These are phyloP conservation scores for Prunus fruticosa DNA, from an alignment of 306 rosid species.

Conservation along the genomic window DNA sequence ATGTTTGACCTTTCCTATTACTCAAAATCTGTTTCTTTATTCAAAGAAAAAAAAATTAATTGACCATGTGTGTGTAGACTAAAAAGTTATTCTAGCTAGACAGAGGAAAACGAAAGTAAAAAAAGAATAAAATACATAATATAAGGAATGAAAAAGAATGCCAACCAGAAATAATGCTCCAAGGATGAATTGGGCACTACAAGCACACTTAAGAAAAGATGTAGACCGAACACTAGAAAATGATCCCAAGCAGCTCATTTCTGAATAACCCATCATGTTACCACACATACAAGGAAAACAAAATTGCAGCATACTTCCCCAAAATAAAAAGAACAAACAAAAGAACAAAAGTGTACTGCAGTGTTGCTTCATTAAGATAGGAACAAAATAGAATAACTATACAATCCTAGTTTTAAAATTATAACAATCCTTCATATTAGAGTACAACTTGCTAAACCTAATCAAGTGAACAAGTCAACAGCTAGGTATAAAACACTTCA, in stretches of 20 bases:
- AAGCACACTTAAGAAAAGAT: not conserved
- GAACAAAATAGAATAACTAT: not conserved
- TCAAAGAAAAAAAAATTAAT: not conserved
- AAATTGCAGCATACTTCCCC: not conserved
- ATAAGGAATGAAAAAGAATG: not conserved
- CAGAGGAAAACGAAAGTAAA: conserved; percentile 5
- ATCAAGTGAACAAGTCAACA: not conserved
- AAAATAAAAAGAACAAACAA: not conserved
- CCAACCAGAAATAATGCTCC: not conserved
- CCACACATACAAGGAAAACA: not conserved
- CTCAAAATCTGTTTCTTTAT: too few relatives aligned
- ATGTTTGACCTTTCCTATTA: too few relatives aligned
- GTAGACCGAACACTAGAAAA: not conserved
- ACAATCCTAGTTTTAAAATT: not conserved
- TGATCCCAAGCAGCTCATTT: not conserved
- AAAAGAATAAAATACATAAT: not conserved
- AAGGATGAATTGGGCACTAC: not conserved
- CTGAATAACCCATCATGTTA: not conserved
- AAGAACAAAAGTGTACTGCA: not conserved
- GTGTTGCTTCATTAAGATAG: not conserved
- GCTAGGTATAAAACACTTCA: not conserved
- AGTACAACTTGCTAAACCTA: not conserved
- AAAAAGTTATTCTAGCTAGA: not conserved
- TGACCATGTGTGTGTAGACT: not conserved
- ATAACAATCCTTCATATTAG: too few relatives aligned